These are phyloP conservation scores for Paramarasmius palmivorus DNA, from an alignment of 1,284 basidiomycete species.

Conservation along the genomic window DNA sequence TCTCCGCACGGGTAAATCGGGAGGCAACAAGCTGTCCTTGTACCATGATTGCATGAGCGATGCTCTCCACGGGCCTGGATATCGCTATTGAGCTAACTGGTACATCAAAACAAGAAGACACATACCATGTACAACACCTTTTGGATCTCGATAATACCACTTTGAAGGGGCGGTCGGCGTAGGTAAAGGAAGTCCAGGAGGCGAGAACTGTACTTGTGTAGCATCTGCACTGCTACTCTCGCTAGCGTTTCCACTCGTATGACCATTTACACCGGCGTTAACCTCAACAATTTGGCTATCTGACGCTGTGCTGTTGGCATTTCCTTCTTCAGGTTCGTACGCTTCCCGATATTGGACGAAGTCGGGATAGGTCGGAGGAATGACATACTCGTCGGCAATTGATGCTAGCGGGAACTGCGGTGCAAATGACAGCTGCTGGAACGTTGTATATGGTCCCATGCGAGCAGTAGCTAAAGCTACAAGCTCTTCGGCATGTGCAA, in stretches of 20 bases:
- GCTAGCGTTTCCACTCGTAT: slow-evolving; percentile 32
- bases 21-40: slow-evolving; percentile 75
- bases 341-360: slow-evolving; percentile 69
- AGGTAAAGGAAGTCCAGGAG: slow-evolving; percentile 75
- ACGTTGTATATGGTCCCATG: slow-evolving; percentile 82
- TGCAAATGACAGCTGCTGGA: slow-evolving; percentile 82
- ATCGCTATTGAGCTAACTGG: too few relatives aligned
- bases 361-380: slow-evolving; percentile 81
- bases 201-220: slow-evolving; percentile 68
- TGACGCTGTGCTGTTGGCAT: slow-evolving; percentile 23
- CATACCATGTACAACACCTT: slow-evolving; percentile 73
- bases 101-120: slow-evolving; percentile 12
- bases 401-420: slow-evolving; percentile 83
- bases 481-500: slow-evolving; percentile 66
- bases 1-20: slow-evolving; percentile 73
- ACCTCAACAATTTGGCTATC: too few relatives aligned
- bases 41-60: slow-evolving; percentile 86
- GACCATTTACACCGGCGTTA: too few relatives aligned
- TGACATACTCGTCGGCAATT: slow-evolving; percentile 85
- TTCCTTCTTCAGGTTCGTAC: slow-evolving; percentile 51
- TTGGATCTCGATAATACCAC: slow-evolving; percentile 83
- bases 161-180: slow-evolving; percentile 60
- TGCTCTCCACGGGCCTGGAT: slow-evolving; percentile 77
- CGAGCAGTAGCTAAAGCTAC: slow-evolving; percentile 65
- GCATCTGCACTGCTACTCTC: slow-evolving; percentile 39